Percentiles rank a stretch among this genome's conserved stretches.
Conservation (phyloP, 768 basidiomycete genomes). For the Tricholoma sp. region DNA sequence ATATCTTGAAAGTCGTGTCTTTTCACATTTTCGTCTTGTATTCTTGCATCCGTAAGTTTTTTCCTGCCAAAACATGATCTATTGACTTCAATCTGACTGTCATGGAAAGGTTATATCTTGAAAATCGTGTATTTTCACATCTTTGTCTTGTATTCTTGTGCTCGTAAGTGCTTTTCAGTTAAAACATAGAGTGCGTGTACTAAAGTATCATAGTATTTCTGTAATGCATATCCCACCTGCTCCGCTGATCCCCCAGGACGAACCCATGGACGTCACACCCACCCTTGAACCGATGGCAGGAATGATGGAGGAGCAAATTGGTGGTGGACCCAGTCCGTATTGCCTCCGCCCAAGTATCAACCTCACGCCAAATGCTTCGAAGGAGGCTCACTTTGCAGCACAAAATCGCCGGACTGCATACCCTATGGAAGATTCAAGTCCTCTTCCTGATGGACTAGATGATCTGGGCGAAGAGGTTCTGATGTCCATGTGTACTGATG, state of each 20-base stretch:
- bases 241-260: not conserved
- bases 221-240: not conserved
- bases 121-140: not conserved
- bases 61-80: not conserved
- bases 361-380: not conserved
- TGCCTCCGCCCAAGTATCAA: not conserved
- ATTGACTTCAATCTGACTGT: not conserved
- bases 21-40: no score
- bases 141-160: not conserved
- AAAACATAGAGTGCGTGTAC: not conserved
- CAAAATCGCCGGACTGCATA: not conserved
- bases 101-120: not conserved
- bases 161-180: not conserved
- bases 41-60: no score
- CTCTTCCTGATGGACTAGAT: slow-evolving; percentile 1
- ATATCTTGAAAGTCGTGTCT: no score
- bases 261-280: not conserved
- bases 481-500: not conserved
- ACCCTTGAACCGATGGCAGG: not conserved
- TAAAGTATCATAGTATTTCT: not conserved
- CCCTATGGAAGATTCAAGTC: not conserved
- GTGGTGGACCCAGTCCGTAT: not conserved
- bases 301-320: not conserved
- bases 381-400: not conserved
- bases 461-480: not conserved